phyloP scores from a whole-genome alignment of 805 yeast species.

The Ogataea trehaloabstinens region DNA sequence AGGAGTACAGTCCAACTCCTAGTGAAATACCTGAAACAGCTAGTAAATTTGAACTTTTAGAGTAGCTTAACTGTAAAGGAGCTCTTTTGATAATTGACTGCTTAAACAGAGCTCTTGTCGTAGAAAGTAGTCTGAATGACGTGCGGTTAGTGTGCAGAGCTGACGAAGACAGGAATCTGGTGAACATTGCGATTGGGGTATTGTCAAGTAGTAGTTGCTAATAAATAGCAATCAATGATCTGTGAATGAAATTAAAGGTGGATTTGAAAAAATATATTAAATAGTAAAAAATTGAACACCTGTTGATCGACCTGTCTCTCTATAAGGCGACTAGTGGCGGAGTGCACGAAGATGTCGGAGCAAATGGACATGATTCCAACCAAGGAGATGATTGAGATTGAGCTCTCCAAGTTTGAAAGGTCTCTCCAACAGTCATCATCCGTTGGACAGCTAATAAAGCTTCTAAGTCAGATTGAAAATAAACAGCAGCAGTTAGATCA shows the following conservation, averaged over 20 bases:
- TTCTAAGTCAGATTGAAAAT: slow-evolving; percentile 22
- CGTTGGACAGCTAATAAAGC: slow-evolving; percentile 22
- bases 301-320: too few relatives aligned
- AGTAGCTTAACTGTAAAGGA: neutral
- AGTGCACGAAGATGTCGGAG: too few relatives aligned
- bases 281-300: too few relatives aligned
- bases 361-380: slow-evolving; percentile 11
- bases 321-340: too few relatives aligned
- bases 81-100: neutral
- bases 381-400: slow-evolving; percentile 20
- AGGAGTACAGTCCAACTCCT: slow-evolving; percentile 22
- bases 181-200: too few relatives aligned
- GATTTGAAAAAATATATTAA: too few relatives aligned
- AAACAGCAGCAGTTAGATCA: slow-evolving; percentile 27
- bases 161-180: too few relatives aligned
- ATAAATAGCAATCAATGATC: too few relatives aligned
- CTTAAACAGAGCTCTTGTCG: neutral
- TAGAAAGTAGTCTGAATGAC: slow-evolving; percentile 1
- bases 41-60: slow-evolving; percentile 1
- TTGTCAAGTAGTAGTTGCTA: too few relatives aligned
- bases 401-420: slow-evolving; percentile 20
- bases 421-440: slow-evolving; percentile 23
- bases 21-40: slow-evolving; percentile 15
- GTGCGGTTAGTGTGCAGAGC: too few relatives aligned
- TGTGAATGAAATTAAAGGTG: too few relatives aligned